Conservation (phyloP, 768 basidiomycete species). For the Phylloporus arenicola region DNA sequence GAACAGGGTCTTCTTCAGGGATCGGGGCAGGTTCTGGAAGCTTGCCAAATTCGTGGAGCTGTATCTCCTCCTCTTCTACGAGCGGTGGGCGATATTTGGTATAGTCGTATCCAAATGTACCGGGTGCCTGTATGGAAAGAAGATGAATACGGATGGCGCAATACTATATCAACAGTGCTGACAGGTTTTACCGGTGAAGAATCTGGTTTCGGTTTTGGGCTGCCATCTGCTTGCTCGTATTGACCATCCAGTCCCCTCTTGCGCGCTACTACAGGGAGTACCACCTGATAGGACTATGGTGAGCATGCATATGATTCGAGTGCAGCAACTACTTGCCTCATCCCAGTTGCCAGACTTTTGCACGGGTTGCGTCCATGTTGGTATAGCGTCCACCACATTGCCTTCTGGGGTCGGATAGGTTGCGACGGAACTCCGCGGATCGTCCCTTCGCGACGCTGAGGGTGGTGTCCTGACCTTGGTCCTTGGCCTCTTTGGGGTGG, state of each 20-base stretch:
- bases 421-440: constrained; percentile 57
- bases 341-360: constrained; percentile 75
- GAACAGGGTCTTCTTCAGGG: constrained; percentile 5
- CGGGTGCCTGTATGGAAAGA: constrained; percentile 53
- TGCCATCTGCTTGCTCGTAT: constrained; percentile 67
- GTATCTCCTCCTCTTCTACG: constrained; percentile 43
- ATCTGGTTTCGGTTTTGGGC: constrained; percentile 48
- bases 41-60: constrained; percentile 63
- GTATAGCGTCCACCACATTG: constrained; percentile 68
- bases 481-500: constrained; percentile 39
- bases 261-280: constrained; percentile 77
- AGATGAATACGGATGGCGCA: not conserved
- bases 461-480: constrained; percentile 32
- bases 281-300: constrained; percentile 47
- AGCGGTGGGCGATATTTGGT: constrained; percentile 59
- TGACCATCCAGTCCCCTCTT: constrained; percentile 73
- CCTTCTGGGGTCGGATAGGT: constrained; percentile 58
- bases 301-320: constrained; percentile 4
- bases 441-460: constrained; percentile 31
- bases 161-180: constrained; percentile 22
- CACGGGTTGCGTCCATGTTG: constrained; percentile 74
- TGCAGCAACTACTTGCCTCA: constrained; percentile 45
- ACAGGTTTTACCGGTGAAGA: constrained; percentile 50
- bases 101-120: constrained; percentile 75
- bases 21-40: constrained; percentile 26